These are phyloP conservation scores for Pseudomicrostroma phylloplanum DNA, from an alignment of 1,284 basidiomycete species.

Conservation along the genomic window DNA sequence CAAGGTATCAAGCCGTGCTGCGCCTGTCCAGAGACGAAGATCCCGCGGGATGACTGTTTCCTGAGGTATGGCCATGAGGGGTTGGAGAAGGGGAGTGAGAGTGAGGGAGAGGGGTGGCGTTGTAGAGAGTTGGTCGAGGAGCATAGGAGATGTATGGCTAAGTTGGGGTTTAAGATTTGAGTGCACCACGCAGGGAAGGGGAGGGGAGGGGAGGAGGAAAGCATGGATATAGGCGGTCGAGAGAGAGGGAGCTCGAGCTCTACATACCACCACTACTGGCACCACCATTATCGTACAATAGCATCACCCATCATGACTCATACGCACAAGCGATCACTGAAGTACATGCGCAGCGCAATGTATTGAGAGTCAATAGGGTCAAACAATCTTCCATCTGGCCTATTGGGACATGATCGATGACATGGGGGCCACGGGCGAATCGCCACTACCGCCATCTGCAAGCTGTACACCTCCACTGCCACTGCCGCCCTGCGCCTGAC, in stretches of 20 bases:
- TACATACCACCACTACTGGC: too few species aligned
- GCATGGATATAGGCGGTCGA: too few species aligned
- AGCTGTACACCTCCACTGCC: neutral
- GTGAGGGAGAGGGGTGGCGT: slow-evolving; percentile 56
- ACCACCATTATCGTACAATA: too few species aligned
- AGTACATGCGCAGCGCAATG: too few species aligned
- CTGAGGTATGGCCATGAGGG: slow-evolving; percentile 62
- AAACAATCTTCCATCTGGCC: too few species aligned
- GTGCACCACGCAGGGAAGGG: too few species aligned
- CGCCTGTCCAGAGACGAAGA: slow-evolving; percentile 89
- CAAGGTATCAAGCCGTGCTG: slow-evolving; percentile 88
- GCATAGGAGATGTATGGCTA: slow-evolving; percentile 83
- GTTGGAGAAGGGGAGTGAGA: slow-evolving; percentile 58
- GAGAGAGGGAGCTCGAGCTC: too few species aligned
- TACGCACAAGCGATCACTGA: too few species aligned
- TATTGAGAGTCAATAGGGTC: too few species aligned
- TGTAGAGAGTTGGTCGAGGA: slow-evolving; percentile 72
- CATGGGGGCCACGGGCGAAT: neutral
- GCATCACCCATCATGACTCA: too few species aligned
- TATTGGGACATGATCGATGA: neutral
- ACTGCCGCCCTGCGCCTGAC: neutral
- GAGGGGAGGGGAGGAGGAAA: too few species aligned
- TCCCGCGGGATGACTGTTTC: slow-evolving; percentile 85
- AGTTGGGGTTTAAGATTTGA: slow-evolving; percentile 51
- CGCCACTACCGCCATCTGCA: neutral